A percentile compares a stretch with the other conserved stretches of the same genome.
Evolutionary conservation across 345 rosid species (phyloP).

Genomic region (Ricinus communis): DNA sequence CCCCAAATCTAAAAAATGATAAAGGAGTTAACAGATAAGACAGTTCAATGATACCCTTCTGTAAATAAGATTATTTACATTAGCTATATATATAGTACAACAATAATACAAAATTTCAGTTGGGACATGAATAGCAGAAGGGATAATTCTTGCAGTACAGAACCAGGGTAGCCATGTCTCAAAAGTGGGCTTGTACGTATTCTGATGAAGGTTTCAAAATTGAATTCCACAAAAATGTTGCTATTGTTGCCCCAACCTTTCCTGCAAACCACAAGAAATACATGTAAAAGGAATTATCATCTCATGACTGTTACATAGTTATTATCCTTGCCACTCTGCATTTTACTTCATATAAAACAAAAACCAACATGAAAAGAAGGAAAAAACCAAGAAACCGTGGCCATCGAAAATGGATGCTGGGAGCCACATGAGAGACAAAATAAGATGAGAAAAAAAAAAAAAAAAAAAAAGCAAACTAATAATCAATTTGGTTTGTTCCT

Average conservation of each 20-base stretch:
- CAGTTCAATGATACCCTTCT: neutral
- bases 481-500: neutral
- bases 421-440: too few species aligned
- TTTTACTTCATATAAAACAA: too few species aligned
- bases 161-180: neutral
- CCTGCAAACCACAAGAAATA: conserved; percentile 50
- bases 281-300: conserved; percentile 1
- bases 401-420: too few species aligned
- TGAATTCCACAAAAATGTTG: conserved; percentile 14
- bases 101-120: neutral
- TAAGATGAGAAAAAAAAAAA: neutral
- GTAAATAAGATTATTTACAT: conserved; percentile 5
- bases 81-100: conserved; percentile 1
- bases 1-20: neutral
- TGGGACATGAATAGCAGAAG: neutral
- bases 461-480: neutral
- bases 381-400: too few species aligned
- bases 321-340: too few species aligned
- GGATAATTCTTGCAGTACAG: neutral
- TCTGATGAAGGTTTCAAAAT: neutral
- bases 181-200: neutral
- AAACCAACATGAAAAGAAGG: too few species aligned
- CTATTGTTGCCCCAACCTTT: conserved; percentile 73
- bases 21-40: neutral
- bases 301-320: too few species aligned